Conservation (phyloP, 2,329 filamentous ascomycete genomes). For the Fusarium sp. region DNA sequence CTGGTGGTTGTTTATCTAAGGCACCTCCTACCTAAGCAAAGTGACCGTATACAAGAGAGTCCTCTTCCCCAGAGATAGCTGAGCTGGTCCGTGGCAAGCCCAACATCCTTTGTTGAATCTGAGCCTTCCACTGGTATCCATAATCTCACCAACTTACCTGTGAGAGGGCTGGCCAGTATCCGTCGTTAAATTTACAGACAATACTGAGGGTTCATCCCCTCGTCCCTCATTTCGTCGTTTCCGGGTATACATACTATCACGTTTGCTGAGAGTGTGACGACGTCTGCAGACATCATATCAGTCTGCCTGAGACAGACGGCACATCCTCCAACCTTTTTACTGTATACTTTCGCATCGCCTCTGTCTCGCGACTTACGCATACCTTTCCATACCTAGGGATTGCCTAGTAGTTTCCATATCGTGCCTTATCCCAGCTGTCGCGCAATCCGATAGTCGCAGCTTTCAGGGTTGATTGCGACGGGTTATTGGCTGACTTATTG, state of each 20-base stretch:
- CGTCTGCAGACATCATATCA: conserved; percentile 35
- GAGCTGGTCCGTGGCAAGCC: conserved; percentile 17
- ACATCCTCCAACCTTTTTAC: conserved; percentile 16
- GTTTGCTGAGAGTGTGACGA: conserved; percentile 30
- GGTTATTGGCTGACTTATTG: conserved; percentile 35
- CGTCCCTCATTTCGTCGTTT: conserved; percentile 9
- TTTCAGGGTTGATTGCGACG: conserved; percentile 36
- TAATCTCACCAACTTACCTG: conserved; percentile 1
- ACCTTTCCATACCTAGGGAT: conserved; percentile 20
- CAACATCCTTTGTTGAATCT: conserved; percentile 13
- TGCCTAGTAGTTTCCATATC: conserved; percentile 12
- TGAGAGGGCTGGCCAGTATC: conserved; percentile 6
- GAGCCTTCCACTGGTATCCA: background rate
- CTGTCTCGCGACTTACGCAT: conserved; percentile 30
- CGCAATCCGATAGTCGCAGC: conserved; percentile 39
- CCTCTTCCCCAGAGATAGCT: conserved; percentile 26
- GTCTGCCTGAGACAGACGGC: conserved; percentile 32
- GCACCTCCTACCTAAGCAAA: background rate
- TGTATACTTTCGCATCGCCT: conserved; percentile 24
- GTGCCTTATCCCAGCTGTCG: conserved; percentile 26
- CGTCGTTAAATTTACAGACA: conserved; percentile 10
- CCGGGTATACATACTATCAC: conserved; percentile 8
- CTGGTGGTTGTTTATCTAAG: conserved; percentile 11
- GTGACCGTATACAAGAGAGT: conserved; percentile 29
- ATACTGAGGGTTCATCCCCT: background rate